Conservation (phyloP, 2,329 filamentous ascomycete species). For the Aspergillus clavatus region DNA sequence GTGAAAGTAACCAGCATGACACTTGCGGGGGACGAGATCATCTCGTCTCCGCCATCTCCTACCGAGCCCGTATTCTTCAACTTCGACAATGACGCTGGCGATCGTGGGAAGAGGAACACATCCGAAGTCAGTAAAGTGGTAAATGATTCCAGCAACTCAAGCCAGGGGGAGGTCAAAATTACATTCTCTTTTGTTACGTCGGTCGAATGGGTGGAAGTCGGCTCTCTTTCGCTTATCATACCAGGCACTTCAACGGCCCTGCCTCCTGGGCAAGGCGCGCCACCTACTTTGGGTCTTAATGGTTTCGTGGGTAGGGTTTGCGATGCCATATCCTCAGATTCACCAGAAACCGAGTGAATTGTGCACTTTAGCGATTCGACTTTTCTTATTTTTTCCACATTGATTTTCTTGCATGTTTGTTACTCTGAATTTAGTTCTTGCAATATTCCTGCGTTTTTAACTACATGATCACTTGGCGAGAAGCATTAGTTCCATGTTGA, state of each 20-base stretch:
- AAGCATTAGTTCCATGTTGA: too few species aligned
- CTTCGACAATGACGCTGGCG: slow-evolving; percentile 37
- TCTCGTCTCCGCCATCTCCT: slow-evolving; percentile 25
- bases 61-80: slow-evolving; percentile 41
- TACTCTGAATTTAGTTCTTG: too few species aligned
- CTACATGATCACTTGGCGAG: too few species aligned
- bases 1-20: slow-evolving; percentile 64
- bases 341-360: slow-evolving; percentile 20
- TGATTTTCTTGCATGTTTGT: too few species aligned
- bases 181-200: slow-evolving; percentile 55
- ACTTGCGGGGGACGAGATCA: slow-evolving; percentile 28
- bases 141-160: slow-evolving; percentile 15
- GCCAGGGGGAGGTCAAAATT: slow-evolving; percentile 38
- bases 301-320: slow-evolving; percentile 54
- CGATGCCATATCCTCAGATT: slow-evolving; percentile 45
- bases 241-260: slow-evolving; percentile 50
- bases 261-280: slow-evolving; percentile 44
- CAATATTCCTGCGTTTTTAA: too few species aligned
- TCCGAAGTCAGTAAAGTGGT: slow-evolving; percentile 27
- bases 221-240: slow-evolving; percentile 56
- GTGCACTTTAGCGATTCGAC: too few species aligned
- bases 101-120: slow-evolving; percentile 8
- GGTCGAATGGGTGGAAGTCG: slow-evolving; percentile 54
- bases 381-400: too few species aligned
- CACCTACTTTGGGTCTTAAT: slow-evolving; percentile 51